phyloP scores from a whole-genome alignment of 371 early-diverging fungal species.

The Hamiltosporidium tvaerminnensis region DNA sequence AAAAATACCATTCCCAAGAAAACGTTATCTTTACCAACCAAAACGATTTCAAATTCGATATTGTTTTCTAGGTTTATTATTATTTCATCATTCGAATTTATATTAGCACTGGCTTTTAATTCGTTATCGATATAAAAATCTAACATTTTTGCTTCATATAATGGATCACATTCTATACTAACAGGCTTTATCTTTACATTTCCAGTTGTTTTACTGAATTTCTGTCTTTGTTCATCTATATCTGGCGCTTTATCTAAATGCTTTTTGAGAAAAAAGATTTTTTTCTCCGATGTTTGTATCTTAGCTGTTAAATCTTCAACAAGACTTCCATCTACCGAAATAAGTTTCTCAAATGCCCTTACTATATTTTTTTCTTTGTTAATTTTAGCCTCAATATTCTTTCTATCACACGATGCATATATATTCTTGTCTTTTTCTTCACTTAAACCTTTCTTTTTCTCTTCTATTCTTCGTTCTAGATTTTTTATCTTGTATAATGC shows the following conservation, averaged over 20 bases:
- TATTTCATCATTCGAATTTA: neutral
- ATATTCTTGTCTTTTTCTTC: neutral
- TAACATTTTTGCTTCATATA: conserved; percentile 5
- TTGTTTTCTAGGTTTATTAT: conserved; percentile 4
- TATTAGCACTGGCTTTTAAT: neutral
- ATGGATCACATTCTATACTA: conserved; percentile 12
- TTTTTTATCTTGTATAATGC: conserved; percentile 21
- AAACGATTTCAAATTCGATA: conserved; percentile 14
- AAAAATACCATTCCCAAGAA: conserved; percentile 33
- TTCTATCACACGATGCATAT: neutral
- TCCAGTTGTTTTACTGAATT: neutral
- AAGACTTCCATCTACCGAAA: conserved; percentile 5
- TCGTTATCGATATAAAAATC: conserved; percentile 13
- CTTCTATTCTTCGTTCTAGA: conserved; percentile 7
- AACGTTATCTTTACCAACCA: conserved; percentile 5
- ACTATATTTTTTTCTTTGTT: conserved; percentile 33
- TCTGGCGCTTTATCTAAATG: conserved; percentile 10
- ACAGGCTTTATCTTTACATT: conserved; percentile 5
- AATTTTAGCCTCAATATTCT: conserved; percentile 11
- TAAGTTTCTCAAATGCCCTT: conserved; percentile 25
- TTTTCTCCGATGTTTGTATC: conserved; percentile 14
- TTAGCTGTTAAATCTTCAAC: conserved; percentile 2
- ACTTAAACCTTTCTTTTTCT: neutral
- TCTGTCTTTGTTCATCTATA: neutral
- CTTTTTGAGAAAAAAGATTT: conserved; percentile 27